These are phyloP conservation scores for Staphylotrichum tortipilum DNA, from an alignment of 495 filamentous ascomycete genomes.

Conservation along the genomic window DNA sequence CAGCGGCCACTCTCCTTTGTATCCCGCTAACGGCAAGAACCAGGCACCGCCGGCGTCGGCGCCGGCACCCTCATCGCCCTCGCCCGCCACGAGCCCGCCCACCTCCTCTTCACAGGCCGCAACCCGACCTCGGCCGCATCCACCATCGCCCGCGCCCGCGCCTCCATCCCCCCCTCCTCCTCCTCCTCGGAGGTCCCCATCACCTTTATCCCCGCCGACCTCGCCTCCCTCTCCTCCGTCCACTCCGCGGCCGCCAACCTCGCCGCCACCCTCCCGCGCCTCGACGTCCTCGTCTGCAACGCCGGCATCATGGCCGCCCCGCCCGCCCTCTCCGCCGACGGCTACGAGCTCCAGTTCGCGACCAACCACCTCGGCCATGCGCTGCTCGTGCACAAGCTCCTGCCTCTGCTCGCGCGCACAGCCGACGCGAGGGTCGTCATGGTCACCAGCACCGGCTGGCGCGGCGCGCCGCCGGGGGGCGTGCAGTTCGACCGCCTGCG, in stretches of 20 bases:
- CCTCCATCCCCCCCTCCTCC: constrained; percentile 1
- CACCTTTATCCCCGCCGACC: constrained; percentile 5
- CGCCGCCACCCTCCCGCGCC: not conserved
- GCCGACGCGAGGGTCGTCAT: constrained; percentile 25
- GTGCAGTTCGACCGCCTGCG: constrained; percentile 33
- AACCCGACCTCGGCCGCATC: constrained; percentile 3
- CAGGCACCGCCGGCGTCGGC: constrained; percentile 5
- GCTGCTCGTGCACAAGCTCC: constrained; percentile 52
- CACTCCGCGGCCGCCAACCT: constrained; percentile 5
- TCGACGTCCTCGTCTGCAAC: constrained; percentile 17
- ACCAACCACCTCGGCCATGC: constrained; percentile 63
- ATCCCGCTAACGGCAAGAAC: no score
- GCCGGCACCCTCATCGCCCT: not conserved
- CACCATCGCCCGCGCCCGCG: not conserved
- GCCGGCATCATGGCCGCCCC: constrained; percentile 46
- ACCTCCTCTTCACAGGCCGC: constrained; percentile 7
- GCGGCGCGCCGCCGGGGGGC: constrained; percentile 28
- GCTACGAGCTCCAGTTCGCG: constrained; percentile 60
- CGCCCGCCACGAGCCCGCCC: not conserved
- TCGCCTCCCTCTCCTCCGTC: constrained; percentile 6
- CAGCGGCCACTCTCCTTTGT: not conserved
- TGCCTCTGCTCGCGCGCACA: constrained; percentile 44
- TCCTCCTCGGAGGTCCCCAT: not conserved
- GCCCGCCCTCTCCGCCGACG: constrained; percentile 44
- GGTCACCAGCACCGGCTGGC: constrained; percentile 25